Conservation (phyloP, 2,329 filamentous ascomycete genomes). For the Colletotrichum viniferum region DNA sequence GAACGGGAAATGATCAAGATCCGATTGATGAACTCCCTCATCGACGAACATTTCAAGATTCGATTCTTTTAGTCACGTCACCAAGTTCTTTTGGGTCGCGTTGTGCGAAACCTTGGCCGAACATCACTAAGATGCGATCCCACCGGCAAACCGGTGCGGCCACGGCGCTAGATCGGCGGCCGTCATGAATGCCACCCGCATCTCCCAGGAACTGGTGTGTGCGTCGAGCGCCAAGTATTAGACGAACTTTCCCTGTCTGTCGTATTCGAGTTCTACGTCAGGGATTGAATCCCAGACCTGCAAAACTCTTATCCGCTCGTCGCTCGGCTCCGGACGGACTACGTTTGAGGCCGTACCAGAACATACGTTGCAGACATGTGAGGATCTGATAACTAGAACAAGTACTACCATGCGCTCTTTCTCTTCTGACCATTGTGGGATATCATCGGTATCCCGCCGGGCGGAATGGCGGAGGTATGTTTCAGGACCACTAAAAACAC, state of each 20-base stretch:
- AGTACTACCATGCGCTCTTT: neutral
- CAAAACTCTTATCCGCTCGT: neutral
- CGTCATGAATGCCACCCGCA: neutral
- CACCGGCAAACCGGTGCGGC: neutral
- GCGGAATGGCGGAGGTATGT: neutral
- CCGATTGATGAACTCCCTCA: neutral
- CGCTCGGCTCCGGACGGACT: neutral
- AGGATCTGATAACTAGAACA: neutral
- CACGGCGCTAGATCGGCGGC: neutral
- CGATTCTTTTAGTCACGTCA: neutral
- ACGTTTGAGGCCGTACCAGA: neutral
- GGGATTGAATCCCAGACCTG: neutral
- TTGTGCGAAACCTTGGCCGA: neutral
- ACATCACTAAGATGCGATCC: neutral
- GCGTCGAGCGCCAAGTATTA: neutral
- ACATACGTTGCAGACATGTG: neutral
- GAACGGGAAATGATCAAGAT: neutral
- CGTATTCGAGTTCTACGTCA: neutral
- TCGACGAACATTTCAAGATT: neutral
- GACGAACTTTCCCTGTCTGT: neutral
- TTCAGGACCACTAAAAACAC: neutral
- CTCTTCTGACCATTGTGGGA: neutral
- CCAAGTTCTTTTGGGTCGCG: neutral
- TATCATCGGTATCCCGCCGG: neutral
- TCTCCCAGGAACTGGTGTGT: neutral